These are phyloP conservation scores for Phylloporus sp. DNA, from an alignment of 1,284 basidiomycete species.

Conservation along the genomic window DNA sequence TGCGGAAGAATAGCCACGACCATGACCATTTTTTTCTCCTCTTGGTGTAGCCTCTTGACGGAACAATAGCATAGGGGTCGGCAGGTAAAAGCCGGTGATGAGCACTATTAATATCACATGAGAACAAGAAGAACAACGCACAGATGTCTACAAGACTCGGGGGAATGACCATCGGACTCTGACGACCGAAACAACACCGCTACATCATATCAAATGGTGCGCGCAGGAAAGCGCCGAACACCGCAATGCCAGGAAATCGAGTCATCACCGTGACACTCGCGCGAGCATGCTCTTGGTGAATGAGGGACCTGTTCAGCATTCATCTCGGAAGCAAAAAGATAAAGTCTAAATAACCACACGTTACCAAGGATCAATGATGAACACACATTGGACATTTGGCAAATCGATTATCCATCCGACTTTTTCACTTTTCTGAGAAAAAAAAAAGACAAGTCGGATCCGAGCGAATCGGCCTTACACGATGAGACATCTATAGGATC, in stretches of 20 bases:
- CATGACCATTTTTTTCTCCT: not conserved
- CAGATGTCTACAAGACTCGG: not conserved
- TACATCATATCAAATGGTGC: not conserved
- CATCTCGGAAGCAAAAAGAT: not conserved
- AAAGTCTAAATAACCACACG: not conserved
- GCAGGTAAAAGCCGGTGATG: not conserved
- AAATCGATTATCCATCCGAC: not conserved
- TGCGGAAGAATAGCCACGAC: not conserved
- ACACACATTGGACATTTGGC: not conserved
- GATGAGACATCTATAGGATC: not conserved
- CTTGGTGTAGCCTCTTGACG: not conserved
- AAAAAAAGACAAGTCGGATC: not conserved
- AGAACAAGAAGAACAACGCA: not conserved
- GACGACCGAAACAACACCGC: constrained; percentile 9
- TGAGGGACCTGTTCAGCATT: not conserved
- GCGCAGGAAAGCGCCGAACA: not conserved
- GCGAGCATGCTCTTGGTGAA: too few relatives aligned
- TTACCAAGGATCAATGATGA: not conserved
- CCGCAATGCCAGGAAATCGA: not conserved
- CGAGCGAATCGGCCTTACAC: not conserved
- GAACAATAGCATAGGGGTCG: not conserved
- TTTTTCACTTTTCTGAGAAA: not conserved
- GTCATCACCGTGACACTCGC: not conserved
- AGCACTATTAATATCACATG: not conserved
- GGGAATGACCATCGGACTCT: not conserved